Base-by-base conservation (phyloP, 495 filamentous ascomycete genomes). In the Penicillium odoratum region DNA sequence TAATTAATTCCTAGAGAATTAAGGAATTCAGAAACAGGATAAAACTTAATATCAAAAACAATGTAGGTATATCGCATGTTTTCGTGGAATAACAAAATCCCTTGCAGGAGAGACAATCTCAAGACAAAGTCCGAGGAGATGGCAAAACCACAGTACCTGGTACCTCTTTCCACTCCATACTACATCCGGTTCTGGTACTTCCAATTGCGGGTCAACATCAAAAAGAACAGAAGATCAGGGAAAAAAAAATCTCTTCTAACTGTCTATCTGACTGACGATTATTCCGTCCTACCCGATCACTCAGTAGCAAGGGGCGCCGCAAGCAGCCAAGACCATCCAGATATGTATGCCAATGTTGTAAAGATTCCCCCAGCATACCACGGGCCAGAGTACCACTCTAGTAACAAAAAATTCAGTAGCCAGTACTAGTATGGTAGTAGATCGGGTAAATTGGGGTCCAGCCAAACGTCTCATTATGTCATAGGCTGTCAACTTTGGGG, bases 61-160 rank as follows among this genome's bases (percentile, higher is more conserved):
- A 40, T 15, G 21, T 40, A 40, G 15, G 21, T 15, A 15, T 6
- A 28, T 47, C 21, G 44, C 25, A 31, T 33, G 30, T 50, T 42
- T 16, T 25, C 15, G 38, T 10, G 29, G 38, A 49, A 58, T 50
- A 62, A 53, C 36, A 56, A 49, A 36, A 49, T 38, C 57, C 63
- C 64, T 67, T 69, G 59, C 64, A 67, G 60, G 51, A 55, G 45
- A 51, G 33, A 69, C 63, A 42, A 54, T 64, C 48, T 21, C 57
- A 61, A 3, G 42, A 63, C 43, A 58, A 59, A 38, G 38, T 33
- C 63, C 60, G 60, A 51, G 36, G 38, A 53, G 51, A 53, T 44
- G 30, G 30, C 10, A 13, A 21, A 42, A n/a, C 21, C 36, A 16
- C 8, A 10, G 34, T n/a, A 38, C 15, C 51, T 42, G 36, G 21